Evolutionary conservation across 192 early-diverging fungal species (phyloP).

Genomic region (Coemansia sp.): DNA sequence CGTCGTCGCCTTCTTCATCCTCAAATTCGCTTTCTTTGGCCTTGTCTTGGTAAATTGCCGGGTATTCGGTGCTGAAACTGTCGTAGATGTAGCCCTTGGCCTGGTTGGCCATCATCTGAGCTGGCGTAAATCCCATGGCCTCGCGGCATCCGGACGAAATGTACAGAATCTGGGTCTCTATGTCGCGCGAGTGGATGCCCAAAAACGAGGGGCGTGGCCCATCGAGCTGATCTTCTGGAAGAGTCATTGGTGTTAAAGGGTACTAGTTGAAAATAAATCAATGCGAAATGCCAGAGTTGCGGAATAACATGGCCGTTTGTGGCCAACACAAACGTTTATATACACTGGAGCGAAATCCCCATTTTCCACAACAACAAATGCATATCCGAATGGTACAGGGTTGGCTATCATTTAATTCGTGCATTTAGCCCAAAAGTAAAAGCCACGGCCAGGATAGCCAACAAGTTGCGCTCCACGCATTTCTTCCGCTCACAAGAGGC

Average conservation of each 20-base stretch:
- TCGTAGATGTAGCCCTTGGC: conserved; percentile 44
- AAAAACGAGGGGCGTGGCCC: conserved; percentile 28
- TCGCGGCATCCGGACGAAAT: conserved; percentile 48
- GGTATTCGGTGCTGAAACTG: conserved; percentile 27
- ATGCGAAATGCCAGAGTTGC: too few relatives aligned
- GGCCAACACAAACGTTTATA: not conserved
- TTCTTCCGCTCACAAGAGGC: not conserved
- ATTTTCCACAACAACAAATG: not conserved
- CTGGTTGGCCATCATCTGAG: conserved; percentile 16
- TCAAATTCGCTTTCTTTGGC: not conserved
- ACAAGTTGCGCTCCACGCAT: not conserved
- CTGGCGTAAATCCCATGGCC: conserved; percentile 38
- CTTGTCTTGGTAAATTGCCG: conserved; percentile 31
- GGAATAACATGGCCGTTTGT: not conserved
- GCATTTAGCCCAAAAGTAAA: conserved; percentile 1
- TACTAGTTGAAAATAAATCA: not conserved
- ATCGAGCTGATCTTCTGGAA: conserved; percentile 1
- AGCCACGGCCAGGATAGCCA: not conserved
- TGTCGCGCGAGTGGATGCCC: conserved; percentile 42
- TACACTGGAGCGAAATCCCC: not conserved
- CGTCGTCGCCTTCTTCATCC: conserved; percentile 29
- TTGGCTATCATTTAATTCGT: not conserved
- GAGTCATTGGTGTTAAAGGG: not conserved
- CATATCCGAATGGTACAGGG: not conserved
- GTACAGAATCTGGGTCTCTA: conserved; percentile 36